Evolutionary conservation across 2,329 filamentous ascomycete species (phyloP), one percentile per base, ranked within the genome.

Genomic region (Diaporthe citriasiana): DNA sequence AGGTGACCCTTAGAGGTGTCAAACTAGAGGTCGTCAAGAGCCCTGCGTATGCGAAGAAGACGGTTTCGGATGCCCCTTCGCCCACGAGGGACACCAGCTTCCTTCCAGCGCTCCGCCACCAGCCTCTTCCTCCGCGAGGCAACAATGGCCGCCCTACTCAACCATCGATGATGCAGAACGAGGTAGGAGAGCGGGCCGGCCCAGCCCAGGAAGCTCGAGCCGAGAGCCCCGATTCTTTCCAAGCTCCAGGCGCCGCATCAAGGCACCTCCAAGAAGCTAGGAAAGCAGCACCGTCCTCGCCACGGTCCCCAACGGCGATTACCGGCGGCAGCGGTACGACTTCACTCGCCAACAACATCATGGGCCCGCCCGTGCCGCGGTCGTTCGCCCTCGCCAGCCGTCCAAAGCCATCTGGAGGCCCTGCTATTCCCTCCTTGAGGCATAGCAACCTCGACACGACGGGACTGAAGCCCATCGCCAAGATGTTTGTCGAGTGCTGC

Each of bases 401-500:
- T 10, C 69, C 56, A 8, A 50, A 47, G 40, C 69, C 69, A 25
- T 71, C 69, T 13, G 69, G 69, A 4, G 69, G 69, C 10, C 69
- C 69, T 22, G 69, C 69, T 27, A 40, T 71, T 30, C 69, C 69
- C 30, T 38, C 33, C 35, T 30, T 7, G 56, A 47, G 56, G 42
- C 69, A 77, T 76, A 72, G 71, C 77, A 57, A 15, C 55, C 74
- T 73, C 2, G 71, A 75, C 42, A 73, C 73, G 50, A 70, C 42
- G 59, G 73, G 10, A 27, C 72, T 51, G 19, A 84, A 87, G 15
- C 86, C 87, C 0, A 80, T 91, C 17, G 88, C 89, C 45, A 93
- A 92, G 82, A 89, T 92, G 84, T 87, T 93, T 40, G 90, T 92
- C 17, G 87, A 92, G 79, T 93, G 91, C 81, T 93, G 91, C 82